These are phyloP conservation scores for Pinus tabuliformis DNA, from an alignment of 75 land plant species.

Conservation along the genomic window DNA sequence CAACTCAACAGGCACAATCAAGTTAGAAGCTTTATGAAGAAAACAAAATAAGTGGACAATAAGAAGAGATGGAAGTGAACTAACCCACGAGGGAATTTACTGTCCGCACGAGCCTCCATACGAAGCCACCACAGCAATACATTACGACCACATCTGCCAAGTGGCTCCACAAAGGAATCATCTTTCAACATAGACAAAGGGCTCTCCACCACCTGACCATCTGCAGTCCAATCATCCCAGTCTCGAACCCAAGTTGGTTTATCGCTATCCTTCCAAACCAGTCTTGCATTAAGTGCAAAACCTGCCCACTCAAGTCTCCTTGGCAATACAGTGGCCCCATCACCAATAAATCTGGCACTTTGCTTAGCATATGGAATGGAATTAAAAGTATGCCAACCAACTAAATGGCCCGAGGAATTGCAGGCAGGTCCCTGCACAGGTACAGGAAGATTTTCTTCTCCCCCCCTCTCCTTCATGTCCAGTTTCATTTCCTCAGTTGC, in stretches of 20 bases:
- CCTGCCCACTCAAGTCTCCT: conserved; percentile 90
- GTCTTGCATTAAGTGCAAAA: conserved; percentile 74
- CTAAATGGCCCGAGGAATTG: conserved; percentile 55
- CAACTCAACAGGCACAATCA: background rate
- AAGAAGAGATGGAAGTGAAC: conserved; percentile 6
- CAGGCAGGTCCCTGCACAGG: conserved; percentile 92
- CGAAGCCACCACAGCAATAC: conserved; percentile 91
- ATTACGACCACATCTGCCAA: conserved; percentile 85
- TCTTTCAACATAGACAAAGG: conserved; percentile 61
- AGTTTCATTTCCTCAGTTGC: background rate
- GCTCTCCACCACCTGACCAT: conserved; percentile 38
- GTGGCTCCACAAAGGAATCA: conserved; percentile 59
- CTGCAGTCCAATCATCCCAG: conserved; percentile 32
- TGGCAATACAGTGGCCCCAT: conserved; percentile 38
- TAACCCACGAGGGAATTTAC: conserved; percentile 87
- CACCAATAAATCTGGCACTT: conserved; percentile 36
- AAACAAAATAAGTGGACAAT: background rate
- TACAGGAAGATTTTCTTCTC: conserved; percentile 15
- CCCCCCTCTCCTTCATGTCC: conserved; percentile 14
- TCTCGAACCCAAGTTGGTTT: conserved; percentile 77
- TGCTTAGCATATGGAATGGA: conserved; percentile 39
- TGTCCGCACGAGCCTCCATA: conserved; percentile 86
- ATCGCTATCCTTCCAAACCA: conserved; percentile 64
- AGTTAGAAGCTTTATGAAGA: background rate
- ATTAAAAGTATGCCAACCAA: conserved; percentile 78